phyloP scores from a whole-genome alignment of 2,329 filamentous ascomycete genomes.

The Didymella keratinophila region DNA sequence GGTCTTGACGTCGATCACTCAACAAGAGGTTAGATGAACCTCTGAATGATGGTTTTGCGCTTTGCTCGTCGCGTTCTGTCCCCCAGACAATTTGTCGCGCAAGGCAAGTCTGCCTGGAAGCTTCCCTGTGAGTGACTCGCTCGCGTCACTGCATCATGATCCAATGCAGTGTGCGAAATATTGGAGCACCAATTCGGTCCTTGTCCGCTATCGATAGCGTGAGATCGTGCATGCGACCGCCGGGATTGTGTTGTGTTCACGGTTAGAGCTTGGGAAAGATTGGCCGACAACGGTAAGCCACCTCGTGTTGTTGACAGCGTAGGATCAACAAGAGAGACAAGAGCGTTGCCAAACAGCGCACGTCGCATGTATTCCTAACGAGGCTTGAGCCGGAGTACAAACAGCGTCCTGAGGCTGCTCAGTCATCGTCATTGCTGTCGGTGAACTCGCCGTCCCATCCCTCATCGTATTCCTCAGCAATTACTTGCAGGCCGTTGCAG shows the following conservation, averaged over 20 bases:
- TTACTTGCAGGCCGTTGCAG: slow-evolving; percentile 79
- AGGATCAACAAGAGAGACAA: slow-evolving; percentile 2
- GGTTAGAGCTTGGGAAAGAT: slow-evolving; percentile 18
- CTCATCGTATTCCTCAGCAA: slow-evolving; percentile 88
- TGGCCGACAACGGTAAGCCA: slow-evolving; percentile 21
- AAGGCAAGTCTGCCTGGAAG: neutral
- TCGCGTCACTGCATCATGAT: slow-evolving; percentile 18
- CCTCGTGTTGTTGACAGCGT: slow-evolving; percentile 22
- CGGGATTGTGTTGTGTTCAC: slow-evolving; percentile 10
- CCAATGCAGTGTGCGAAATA: slow-evolving; percentile 23
- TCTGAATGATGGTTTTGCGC: neutral
- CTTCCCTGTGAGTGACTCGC: neutral
- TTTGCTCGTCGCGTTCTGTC: neutral
- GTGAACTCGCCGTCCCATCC: slow-evolving; percentile 76
- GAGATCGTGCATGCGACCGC: slow-evolving; percentile 23
- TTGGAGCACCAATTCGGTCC: slow-evolving; percentile 29
- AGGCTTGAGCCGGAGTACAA: slow-evolving; percentile 1
- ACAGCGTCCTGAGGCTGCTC: slow-evolving; percentile 12
- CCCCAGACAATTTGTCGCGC: neutral
- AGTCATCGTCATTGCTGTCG: slow-evolving; percentile 71
- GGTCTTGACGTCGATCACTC: neutral
- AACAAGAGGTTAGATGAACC: neutral
- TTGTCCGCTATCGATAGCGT: slow-evolving; percentile 32
- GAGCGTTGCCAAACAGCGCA: neutral
- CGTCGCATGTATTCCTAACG: slow-evolving; percentile 28